Evolutionary conservation across 805 yeast species (phyloP), one percentile per base, ranked within the genome.

Genomic region (Saccharomycopsis olivae): DNA sequence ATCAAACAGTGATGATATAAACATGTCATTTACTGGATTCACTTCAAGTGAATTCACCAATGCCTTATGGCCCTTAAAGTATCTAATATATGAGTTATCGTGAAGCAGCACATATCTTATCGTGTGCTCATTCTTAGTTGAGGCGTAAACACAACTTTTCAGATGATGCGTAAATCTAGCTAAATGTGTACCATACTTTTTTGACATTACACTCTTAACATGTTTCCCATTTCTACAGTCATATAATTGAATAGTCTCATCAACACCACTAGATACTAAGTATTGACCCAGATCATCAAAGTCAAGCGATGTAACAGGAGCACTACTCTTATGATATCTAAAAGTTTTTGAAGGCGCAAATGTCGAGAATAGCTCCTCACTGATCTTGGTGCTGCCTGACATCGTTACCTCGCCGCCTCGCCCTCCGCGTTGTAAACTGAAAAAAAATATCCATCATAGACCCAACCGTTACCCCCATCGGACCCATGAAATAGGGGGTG

Each of bases 181-280:
- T 29, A 84, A 60, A 53, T 85, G 87, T 42, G 87, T 83, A 1
- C 98, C 98, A 51, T 92, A 92, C 54, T 92, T 92, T 60, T 87
- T 88, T 21, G 92, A 78, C 44, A 73, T 78, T 6, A 84, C 69
- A 3, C 86, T 73, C 50, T 78, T 82, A 33, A 68, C 51, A 47
- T 76, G 81, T 39, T 69, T 65, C 4, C 96, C 96, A 2, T 55
- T 43, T 44, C 69, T 68, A n/a, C 70, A 64, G 59, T 89, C 95
- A 56, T 86, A 89, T 15, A 92, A 61, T 52, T 86, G 94, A 51
- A 92, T 76, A 19, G 82, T 67, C 53, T 85, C 89, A 59, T 84
- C 94, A 5, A 77, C 74, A 3, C 94, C 86, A 0, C 92, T 65
- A 1, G 94, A 70, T 25, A 92, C 59, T 25, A 84, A 64, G 55